phyloP scores from a whole-genome alignment of 208 protist species.

The Histomonas meleagridis region DNA sequence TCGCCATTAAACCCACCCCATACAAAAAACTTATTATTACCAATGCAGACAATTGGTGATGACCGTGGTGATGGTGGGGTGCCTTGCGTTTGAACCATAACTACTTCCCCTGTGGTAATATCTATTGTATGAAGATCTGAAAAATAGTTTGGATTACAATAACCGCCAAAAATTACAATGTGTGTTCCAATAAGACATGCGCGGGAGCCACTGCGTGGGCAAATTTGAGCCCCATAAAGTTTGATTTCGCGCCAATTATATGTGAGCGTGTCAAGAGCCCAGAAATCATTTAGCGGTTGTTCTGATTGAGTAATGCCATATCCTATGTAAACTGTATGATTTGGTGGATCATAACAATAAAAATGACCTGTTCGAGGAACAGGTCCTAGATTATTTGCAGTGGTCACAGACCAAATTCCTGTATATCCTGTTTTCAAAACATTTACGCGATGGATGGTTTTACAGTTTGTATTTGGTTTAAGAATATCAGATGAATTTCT shows the following conservation, averaged over 20 bases:
- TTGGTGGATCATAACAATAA: neutral
- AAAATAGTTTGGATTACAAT: neutral
- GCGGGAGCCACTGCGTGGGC: neutral
- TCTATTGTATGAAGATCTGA: conserved; percentile 9
- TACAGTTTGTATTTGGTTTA: too few species aligned
- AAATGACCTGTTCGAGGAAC: neutral
- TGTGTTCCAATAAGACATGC: neutral
- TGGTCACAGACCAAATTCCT: neutral
- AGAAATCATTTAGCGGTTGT: neutral
- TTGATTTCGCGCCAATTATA: neutral
- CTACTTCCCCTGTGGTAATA: neutral
- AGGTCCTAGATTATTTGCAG: neutral
- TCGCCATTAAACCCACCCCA: conserved; percentile 1
- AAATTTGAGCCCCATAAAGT: neutral
- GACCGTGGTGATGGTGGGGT: neutral
- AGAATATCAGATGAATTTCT: too few species aligned
- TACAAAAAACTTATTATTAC: neutral
- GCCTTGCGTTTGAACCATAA: neutral
- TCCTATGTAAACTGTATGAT: neutral
- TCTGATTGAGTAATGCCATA: neutral
- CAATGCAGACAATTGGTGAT: neutral
- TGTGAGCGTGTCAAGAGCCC: too few species aligned
- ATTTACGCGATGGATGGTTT: too few species aligned
- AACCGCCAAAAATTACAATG: neutral
- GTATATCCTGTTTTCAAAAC: neutral